Evolutionary conservation across 2,329 filamentous ascomycete species (phyloP), one percentile per base, ranked within the genome.

Genomic region (Cordyceps tenuipes): DNA sequence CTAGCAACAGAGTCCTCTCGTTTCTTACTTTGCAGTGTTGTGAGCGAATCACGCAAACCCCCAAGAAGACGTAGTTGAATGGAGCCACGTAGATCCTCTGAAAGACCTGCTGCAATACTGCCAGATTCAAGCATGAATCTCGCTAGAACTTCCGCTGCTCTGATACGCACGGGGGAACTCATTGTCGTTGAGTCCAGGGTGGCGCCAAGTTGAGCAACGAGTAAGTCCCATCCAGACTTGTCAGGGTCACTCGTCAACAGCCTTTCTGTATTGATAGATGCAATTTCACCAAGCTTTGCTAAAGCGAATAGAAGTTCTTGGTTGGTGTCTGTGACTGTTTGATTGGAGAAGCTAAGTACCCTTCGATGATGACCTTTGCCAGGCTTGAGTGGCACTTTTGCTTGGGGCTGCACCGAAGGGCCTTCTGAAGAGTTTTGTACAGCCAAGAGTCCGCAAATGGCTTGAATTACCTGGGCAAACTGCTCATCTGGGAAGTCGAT

Each of bases 401-500:
- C 8, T 55, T 52, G 56, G 9, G 41, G 41, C 19, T 62, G 53
- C 19, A 64, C 67, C 9, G 69, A 65, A 13, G 43, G 31, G 31
- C 26, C 49, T 7, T 60, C 50, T 3, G 65, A 61, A 5, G 67
- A 23, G n/a, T 67, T 68, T 29, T 71, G 68, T 10, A 54, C 47
- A 39, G 81, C 79, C 6, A 96, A 78, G 7, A 97, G 77, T 50
- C 82, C 79, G 67, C 91, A 91, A 4, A 96, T 80, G 0, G 91
- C 88, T 58, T 80, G 77, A 1, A 97, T 78, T 10, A 97, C 84
- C 63, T 90, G 84, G 5, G 88, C 76, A 66, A 97, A 97, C 0
- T 91, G 80, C 17, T 85, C 80, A 64, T 93, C 91, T 0, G 91
- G 90, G 67, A 96, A 97, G 66, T 97, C 92, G 17, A 88, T 80